phyloP scores from a whole-genome alignment of 345 rosid species.

The Psidium friedrichsthalianum region DNA sequence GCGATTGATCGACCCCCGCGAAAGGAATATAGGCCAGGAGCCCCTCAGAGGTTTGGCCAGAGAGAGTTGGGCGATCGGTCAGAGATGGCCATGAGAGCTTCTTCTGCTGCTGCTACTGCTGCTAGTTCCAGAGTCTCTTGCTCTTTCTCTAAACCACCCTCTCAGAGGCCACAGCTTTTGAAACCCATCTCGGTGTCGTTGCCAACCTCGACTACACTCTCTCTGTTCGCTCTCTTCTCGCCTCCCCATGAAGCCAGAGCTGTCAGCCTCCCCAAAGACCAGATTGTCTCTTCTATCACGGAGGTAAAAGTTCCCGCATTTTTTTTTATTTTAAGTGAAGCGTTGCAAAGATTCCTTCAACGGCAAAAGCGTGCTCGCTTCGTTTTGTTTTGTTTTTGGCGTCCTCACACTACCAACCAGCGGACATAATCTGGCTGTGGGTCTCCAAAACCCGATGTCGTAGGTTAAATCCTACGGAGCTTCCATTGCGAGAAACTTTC shows the following conservation, averaged over 20 bases:
- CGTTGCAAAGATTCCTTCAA: not conserved
- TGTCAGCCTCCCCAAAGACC: conserved; percentile 60
- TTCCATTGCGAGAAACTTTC: not conserved
- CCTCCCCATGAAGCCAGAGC: conserved; percentile 62
- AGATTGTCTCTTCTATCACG: conserved; percentile 71
- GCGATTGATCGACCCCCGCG: not conserved
- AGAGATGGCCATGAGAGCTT: conserved; percentile 52
- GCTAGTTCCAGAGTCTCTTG: conserved; percentile 12
- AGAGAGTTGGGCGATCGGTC: not conserved
- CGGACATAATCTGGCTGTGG: no score
- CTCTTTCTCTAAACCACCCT: conserved; percentile 2
- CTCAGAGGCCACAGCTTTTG: conserved; percentile 12
- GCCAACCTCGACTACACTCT: conserved; percentile 52
- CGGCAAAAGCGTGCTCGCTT: not conserved
- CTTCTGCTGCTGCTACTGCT: conserved; percentile 25
- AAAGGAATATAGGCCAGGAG: not conserved
- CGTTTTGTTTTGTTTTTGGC: not conserved
- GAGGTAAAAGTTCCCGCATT: conserved; percentile 26
- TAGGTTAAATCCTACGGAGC: not conserved
- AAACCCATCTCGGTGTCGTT: conserved; percentile 38
- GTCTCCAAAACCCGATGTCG: no score
- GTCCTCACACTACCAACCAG: not conserved
- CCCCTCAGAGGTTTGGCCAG: not conserved
- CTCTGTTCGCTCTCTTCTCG: conserved; percentile 44
- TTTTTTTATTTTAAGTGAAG: not conserved